Evolutionary conservation across 2,329 filamentous ascomycete species (phyloP), one percentile per base, ranked within the genome.

Genomic region (Cordyceps fumosorosea): DNA sequence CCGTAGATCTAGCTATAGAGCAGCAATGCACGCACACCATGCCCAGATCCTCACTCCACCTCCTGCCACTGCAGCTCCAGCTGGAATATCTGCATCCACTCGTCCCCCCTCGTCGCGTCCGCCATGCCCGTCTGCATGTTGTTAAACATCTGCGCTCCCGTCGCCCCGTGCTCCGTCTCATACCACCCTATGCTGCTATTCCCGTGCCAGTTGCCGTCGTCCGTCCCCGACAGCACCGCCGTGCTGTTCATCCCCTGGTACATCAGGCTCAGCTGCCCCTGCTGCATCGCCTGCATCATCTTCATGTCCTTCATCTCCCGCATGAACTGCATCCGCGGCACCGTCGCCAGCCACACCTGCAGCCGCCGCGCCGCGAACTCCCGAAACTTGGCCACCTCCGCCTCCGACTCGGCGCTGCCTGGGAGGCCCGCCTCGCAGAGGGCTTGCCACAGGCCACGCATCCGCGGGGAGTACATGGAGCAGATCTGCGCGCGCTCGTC

Each of bases 401-500:
- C 64, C 8, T 70, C 56, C 0, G 68, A 71, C 42, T 69, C 70
- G 1, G 63, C 44, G 0, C 70, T 70, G 4, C 66, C 71, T 0
- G 69, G 66, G 0, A 60, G 54, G 1, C 72, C 71, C 1, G 69
- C 69, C 0, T 62, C 65, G 56, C 73, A 75, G 0, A 59, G 68
- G 11, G 67, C 64, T 2, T 67, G 64, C 68, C 71, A 77, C 65
- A 74, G 69, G 1, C 55, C 66, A n/a, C 75, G 74, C 74, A 77
- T 76, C 5, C 75, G 71, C 0, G 71, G 70, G 3, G 74, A 75
- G 71, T 74, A 76, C 6, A 76, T 67, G 40, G 73, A 72, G 54
- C 75, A 77, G 45, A 74, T 73, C 6, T 70, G 64, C 1, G 65
- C 48, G 0, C 67, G 66, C 14, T 70, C 64, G 12, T 74, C 67